These are phyloP conservation scores for Stachybotrys elegans DNA, from an alignment of 2,329 filamentous ascomycete species.

Conservation along the genomic window DNA sequence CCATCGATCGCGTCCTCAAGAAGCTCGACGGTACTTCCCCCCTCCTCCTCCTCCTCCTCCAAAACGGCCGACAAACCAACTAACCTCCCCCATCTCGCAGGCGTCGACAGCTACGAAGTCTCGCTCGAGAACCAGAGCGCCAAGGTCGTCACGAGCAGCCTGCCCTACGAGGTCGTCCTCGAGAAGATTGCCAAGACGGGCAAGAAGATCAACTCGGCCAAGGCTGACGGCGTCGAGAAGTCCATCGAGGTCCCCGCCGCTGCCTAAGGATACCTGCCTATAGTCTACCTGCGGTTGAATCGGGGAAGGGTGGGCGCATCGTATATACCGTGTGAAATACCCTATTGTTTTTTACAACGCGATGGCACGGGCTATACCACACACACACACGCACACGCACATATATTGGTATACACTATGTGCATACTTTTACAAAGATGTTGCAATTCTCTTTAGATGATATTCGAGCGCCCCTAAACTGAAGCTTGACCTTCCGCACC, in stretches of 20 bases:
- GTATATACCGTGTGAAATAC: too few species aligned
- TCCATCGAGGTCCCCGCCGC: constrained; percentile 41
- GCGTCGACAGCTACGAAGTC: constrained; percentile 81
- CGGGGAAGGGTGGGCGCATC: too few species aligned
- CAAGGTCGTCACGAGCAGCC: constrained; percentile 59
- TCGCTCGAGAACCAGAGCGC: constrained; percentile 83
- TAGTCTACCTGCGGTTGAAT: too few species aligned
- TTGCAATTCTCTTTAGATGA: too few species aligned
- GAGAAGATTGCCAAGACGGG: constrained; percentile 91
- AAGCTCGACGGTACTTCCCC: constrained; percentile 72
- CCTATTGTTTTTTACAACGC: too few species aligned
- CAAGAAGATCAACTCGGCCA: constrained; percentile 78
- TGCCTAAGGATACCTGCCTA: constrained; percentile 18
- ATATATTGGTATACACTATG: too few species aligned
- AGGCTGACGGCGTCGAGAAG: constrained; percentile 60
- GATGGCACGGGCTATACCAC: too few species aligned
- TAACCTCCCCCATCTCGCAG: constrained; percentile 37
- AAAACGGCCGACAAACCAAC: constrained; percentile 7
- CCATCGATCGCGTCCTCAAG: constrained; percentile 85
- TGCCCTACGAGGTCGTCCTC: constrained; percentile 77
- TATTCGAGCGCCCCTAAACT: too few species aligned
- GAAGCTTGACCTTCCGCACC: too few species aligned
- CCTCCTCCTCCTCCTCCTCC: not conserved
- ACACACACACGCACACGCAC: too few species aligned
- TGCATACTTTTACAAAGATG: too few species aligned